Base-by-base conservation (phyloP, 805 yeast genomes). In the Yarrowia osloensis region DNA sequence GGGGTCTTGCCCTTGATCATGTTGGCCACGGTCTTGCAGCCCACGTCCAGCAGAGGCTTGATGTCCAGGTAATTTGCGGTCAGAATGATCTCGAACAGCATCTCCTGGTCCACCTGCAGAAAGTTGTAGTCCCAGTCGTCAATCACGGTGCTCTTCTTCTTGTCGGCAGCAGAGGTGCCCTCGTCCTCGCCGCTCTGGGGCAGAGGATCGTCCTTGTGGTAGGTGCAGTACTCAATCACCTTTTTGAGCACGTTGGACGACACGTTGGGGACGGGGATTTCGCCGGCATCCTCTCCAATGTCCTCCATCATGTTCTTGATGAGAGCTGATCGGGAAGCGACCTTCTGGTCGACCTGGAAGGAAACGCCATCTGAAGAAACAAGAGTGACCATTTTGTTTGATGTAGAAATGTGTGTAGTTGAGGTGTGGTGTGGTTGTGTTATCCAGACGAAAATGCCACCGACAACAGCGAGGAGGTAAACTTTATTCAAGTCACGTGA, bases 81-180 rank as follows among this genome's bases (percentile, higher is more conserved):
- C 73, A 81, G 73, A 67, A 81, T 81, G 71, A 81, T 81, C 73
- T 81, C 84, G 70, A 80, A 81, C 67, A 81, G 77, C 80, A 81
- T 79, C 69, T 81, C 82, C 75, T 81, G 98, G 78, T 94, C 98
- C 42, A 94, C 97, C 75, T 90, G 90, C 73, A 94, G 84, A 77
- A 93, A 94, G 77, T 90, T 91, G 77, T 90, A 90, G 79, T 94
- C 98, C 98, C 98, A 94, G 55, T 92, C 92, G 69, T 89, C 94
- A 63, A 94, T 91, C 1, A 92, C 91, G n/a, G 94, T 84, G 75
- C 90, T 90, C 76, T 89, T 86, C 70, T 73, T 69, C 39, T 76
- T 73, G 63, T 77, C 76, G 71, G 91, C 96, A 66, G 89, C 93
- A 19, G 35, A n/a, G 28, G 59, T 49, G 31, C 54, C 54, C 49